These are phyloP conservation scores for Akanthomyces lecanii DNA, from an alignment of 2,329 filamentous ascomycete genomes.

Conservation along the genomic window DNA sequence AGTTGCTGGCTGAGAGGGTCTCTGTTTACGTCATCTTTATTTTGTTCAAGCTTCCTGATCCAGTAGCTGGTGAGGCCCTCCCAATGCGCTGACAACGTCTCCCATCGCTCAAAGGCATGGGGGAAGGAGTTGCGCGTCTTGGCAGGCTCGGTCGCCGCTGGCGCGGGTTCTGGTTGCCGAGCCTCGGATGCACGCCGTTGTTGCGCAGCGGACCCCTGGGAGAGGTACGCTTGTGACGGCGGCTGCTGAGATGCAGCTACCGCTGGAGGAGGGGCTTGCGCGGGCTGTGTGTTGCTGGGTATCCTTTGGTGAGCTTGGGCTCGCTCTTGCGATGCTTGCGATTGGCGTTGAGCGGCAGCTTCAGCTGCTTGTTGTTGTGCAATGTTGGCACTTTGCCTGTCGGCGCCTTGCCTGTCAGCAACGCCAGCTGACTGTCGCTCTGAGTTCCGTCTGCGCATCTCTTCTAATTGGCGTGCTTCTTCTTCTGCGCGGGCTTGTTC, in stretches of 20 bases:
- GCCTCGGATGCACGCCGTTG: conserved; percentile 21
- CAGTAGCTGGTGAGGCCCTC: conserved; percentile 96
- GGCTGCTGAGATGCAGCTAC: background rate
- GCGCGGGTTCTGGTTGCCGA: conserved; percentile 20
- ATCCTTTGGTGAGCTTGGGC: conserved; percentile 9
- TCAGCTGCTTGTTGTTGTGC: conserved; percentile 32
- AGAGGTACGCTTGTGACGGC: conserved; percentile 16
- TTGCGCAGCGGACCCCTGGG: conserved; percentile 17
- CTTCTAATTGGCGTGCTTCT: conserved; percentile 51
- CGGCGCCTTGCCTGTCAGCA: conserved; percentile 38
- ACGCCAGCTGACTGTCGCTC: conserved; percentile 57
- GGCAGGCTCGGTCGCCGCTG: conserved; percentile 18
- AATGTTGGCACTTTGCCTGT: conserved; percentile 29
- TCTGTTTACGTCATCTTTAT: conserved; percentile 76
- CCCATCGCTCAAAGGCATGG: conserved; percentile 97
- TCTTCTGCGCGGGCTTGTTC: conserved; percentile 56
- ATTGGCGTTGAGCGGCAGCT: conserved; percentile 24
- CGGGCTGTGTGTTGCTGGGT: conserved; percentile 16
- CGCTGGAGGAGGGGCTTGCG: background rate
- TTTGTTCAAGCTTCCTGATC: conserved; percentile 89
- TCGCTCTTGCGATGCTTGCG: conserved; percentile 8
- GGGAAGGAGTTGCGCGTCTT: conserved; percentile 72
- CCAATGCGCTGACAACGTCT: conserved; percentile 95
- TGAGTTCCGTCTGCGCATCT: conserved; percentile 52
- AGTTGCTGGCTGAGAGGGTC: conserved; percentile 84